Evolutionary conservation across 1,139 yeast species (phyloP).

Genomic region (Saccharomyces hybrid): DNA sequence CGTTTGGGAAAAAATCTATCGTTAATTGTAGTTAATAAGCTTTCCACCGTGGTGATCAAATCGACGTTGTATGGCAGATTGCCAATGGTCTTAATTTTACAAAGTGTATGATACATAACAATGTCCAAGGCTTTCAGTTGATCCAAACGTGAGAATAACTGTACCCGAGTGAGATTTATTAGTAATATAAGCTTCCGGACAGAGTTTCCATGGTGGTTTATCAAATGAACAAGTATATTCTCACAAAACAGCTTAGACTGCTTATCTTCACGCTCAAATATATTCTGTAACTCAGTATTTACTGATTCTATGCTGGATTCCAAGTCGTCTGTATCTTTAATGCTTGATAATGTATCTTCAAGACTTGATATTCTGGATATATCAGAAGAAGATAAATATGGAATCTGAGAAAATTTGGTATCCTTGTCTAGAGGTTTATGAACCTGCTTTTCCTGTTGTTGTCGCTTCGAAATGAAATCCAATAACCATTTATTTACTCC

Average conservation of each 20-base stretch:
- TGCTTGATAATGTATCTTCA: not conserved
- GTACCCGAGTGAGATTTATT: not conserved
- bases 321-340: not conserved
- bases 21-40: constrained; percentile 8
- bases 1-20: constrained; percentile 10
- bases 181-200: not conserved
- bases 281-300: not conserved
- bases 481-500: constrained; percentile 15
- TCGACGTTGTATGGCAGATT: not conserved
- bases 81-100: not conserved
- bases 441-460: not conserved
- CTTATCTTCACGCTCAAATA: not conserved
- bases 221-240: not conserved
- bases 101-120: not conserved
- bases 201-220: not conserved
- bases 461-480: not conserved
- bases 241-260: not conserved
- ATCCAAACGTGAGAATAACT: not conserved
- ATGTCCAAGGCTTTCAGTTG: not conserved
- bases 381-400: not conserved
- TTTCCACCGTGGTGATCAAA: not conserved
- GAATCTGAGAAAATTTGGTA: not conserved
- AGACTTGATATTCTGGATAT: not conserved
- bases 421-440: not conserved
- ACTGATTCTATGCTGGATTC: not conserved